Evolutionary conservation across 1,139 yeast genomes (phyloP), one percentile per base, ranked within the genome.

Genomic region (Blastobotrys buckinghamii): DNA sequence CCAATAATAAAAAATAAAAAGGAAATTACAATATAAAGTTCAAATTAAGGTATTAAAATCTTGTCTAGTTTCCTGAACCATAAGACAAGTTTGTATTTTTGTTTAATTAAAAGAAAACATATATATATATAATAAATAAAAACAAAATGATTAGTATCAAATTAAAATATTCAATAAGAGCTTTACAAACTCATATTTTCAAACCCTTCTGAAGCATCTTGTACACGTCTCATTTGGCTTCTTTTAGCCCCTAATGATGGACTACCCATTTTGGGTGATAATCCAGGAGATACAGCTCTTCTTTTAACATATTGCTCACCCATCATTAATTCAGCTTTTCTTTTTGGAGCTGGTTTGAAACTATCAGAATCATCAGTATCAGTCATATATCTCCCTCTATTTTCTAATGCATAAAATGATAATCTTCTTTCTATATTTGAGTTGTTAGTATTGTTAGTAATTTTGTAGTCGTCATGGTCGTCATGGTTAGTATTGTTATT

Each of bases 251-350:
- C 51, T n/a, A 52, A 42, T 32, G 59, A 41, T 10, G 52, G 45
- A 17, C 47, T 42, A 9, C 47, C 48, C 27, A 48, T 40, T 15
- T 49, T 49, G n/a, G 59, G 56, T n/a, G 58, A 51, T 27, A 51
- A 39, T 10, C 58, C 60, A 1, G 67, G 67, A 15, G 65, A 60
- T 2, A 63, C 67, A 1, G 67, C 67, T 7, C 67, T 52, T 10
- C 67, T 57, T 44, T 63, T 63, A 17, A 51, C 44, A 2, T 4
- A 17, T 6, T 41, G 39, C 4, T n/a, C 17, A 22, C 29, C 33
- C 8, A 58, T 63, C 22, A 54, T 41, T n/a, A 56, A 35, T 12
- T 56, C 58, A 33, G 46, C 48, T 30, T 48, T 50, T 33, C 48
- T 34, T 22, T 46, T 52, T 42, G 41, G 30, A n/a, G 43, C 47